Base-by-base conservation (phyloP, 768 basidiomycete species). In the Saitozyma podzolica region DNA sequence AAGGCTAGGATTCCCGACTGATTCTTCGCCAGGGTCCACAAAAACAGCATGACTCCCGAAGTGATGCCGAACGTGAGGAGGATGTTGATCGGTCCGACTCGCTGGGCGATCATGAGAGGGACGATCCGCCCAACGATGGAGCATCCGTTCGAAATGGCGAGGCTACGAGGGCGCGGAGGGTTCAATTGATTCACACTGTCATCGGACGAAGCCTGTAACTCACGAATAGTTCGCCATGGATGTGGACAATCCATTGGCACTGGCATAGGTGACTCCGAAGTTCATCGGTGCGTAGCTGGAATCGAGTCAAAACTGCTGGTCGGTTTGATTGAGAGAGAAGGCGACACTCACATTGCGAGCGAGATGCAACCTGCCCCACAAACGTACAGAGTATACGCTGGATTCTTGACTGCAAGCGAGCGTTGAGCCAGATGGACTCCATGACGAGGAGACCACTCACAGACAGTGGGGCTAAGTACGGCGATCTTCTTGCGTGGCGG, bases 1-100 rank as follows among this genome's bases (percentile, higher is more conserved):
- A 58, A 70, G 17, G 54, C 60, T 50, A 70, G 37, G 42, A 70
- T 61, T 13, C 63, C 61, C 14, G 61, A 29, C 8, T 61, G 53
- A 3, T 52, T 48, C n/a, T 19, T 62, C 8, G 69, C 66, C 45
- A 19, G 65, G 0, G 90, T 90, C 91, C 90, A 92, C 4, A 81
- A 81, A 66, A 86, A 86, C 0, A 89, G 89, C 50, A 87, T 69
- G 39, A 85, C 75, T 0, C 84, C 87, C 0, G 86, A 85, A 0
- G 84, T 47, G 16, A 83, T 59, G 0, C 85, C 87, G 41, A 86
- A 85, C 0, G 89, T 87, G 10, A 83, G 84, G 83, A 90, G 87
- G 40, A 88, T 80, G 64, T 88, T 91, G 66, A 90, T 81, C 0
- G 85, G 76, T 14, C 90, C 90, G 47, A 66, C 55, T 9, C 56